Base-by-base conservation (phyloP, 768 basidiomycete genomes). In the Boletus sensibilis region DNA sequence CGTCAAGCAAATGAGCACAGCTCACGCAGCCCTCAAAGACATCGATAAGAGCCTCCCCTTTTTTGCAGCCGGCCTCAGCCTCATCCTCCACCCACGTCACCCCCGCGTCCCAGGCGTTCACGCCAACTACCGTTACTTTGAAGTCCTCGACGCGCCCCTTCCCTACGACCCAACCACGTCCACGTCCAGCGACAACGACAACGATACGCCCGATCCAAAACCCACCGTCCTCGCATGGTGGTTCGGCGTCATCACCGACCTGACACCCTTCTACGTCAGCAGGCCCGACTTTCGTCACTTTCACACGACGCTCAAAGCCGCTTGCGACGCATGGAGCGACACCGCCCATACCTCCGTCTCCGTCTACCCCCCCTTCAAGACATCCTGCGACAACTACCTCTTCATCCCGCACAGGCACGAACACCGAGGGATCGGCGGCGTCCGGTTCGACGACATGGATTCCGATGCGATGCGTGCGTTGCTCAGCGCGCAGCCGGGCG, bases 371-470 rank as follows among this genome's bases (percentile, higher is more conserved):
- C 60, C 68, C 2, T 82, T 79, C 71, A 84, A 84, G 62, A 53
- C 67, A 16, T 82, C 80, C 71, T 82, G 81, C 62, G 82, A 84
- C 64, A 72, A 78, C 61, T 82, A 84, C 66, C 79, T 84, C 64
- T 77, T 70, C 62, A 76, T 83, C 61, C 74, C 78, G 2, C 83
- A 84, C 60, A 72, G 82, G 8, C 54, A 60, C 18, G 82, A 84
- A 66, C 72, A 74, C n/a, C 68, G 82, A 10, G 83, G 82, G 4
- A 67, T 84, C 37, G 82, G 83, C 35, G 83, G 83, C 6, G 74
- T 84, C 57, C 82, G 82, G 65, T 84, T 84, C 61, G 82, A 84
- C 64, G 80, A 83, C 60, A 71, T 83, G 53, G 62, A 69, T 39
- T 59, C 70, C 1, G 70, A 72, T 18, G 61, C 61, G 14, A 63